Evolutionary conservation across 257 asterid species (phyloP).

Genomic region (Forsythia viridissima): DNA sequence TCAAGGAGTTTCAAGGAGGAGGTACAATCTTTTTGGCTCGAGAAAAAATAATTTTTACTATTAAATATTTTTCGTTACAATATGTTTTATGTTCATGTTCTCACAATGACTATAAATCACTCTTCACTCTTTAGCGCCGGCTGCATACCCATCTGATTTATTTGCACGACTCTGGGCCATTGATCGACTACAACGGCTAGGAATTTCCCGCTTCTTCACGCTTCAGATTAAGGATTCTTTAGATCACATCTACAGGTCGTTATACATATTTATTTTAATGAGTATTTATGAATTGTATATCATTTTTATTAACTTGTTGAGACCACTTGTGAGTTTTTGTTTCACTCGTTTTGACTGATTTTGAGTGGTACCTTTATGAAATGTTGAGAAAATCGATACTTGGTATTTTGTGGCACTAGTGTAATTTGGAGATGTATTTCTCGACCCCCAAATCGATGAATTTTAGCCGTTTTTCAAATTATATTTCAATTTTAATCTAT

Average conservation of each 20-base stretch:
- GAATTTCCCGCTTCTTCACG: constrained; percentile 47
- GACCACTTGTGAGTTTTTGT: no score
- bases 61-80: background rate
- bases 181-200: constrained; percentile 58
- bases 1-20: constrained; percentile 49
- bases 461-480: no score
- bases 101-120: background rate
- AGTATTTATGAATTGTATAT: background rate
- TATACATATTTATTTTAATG: background rate
- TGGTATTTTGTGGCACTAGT: no score
- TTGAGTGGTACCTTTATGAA: no score
- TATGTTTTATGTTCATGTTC: no score
- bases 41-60: background rate
- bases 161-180: constrained; percentile 58
- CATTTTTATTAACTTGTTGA: no score
- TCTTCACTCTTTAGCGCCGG: constrained; percentile 41
- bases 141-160: constrained; percentile 47
- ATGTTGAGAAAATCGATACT: no score
- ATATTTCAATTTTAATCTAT: no score
- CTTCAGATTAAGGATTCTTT: constrained; percentile 39
- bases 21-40: constrained; percentile 23
- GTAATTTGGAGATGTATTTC: no score
- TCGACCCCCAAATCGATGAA: no score
- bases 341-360: no score
- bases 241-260: constrained; percentile 41